Evolutionary conservation across 257 asterid species (phyloP), one percentile per base, ranked within the genome.

Genomic region (Voacanga thouarsii): DNA sequence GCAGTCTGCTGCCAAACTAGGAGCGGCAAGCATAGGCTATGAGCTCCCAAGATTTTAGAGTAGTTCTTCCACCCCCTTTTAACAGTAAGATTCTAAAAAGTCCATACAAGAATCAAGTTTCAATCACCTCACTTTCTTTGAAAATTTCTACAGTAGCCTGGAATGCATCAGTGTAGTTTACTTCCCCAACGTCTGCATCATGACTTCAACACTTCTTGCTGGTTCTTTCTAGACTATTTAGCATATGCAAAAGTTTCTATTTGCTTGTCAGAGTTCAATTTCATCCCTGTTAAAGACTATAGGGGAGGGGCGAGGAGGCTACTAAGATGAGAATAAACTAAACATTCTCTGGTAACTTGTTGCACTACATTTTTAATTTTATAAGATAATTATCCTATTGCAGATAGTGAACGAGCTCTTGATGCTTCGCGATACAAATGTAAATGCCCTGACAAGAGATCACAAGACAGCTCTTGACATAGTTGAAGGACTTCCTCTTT

Each of bases 381-480:
- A 61, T 60, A 63, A 73, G 10, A 64, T 49, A 71, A 59, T 55
- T 41, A 64, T 66, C 74, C 30, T 72, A 71, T 56, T 83, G 89
- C 91, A 91, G 96, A 88, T 91, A 73, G 94, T 91, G 83, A 82
- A 80, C 43, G 91, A 86, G 86, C 92, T 91, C 72, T 75, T 91
- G 75, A 67, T 77, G 77, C 87, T 88, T 65, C 86, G 86, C 4
- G 94, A 91, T 76, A 86, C 90, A 69, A 89, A 88, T 82, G 92
- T 89, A 30, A 91, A 91, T 79, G 88, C 94, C 75, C 65, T 91
- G 85, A 84, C 93, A 60, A 84, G 96, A 82, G 96, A 89, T 77
- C 88, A 85, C 77, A 91, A 83, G 88, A 91, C 96, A 39, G 89
- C 96, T 65, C 92, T 91, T 19, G 96, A 91, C 89, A 88, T 91